A percentile compares a stretch with the other conserved stretches of the same genome.
Evolutionary conservation across 495 filamentous ascomycete species (phyloP).

Genomic region (Talaromyces borbonicus): DNA sequence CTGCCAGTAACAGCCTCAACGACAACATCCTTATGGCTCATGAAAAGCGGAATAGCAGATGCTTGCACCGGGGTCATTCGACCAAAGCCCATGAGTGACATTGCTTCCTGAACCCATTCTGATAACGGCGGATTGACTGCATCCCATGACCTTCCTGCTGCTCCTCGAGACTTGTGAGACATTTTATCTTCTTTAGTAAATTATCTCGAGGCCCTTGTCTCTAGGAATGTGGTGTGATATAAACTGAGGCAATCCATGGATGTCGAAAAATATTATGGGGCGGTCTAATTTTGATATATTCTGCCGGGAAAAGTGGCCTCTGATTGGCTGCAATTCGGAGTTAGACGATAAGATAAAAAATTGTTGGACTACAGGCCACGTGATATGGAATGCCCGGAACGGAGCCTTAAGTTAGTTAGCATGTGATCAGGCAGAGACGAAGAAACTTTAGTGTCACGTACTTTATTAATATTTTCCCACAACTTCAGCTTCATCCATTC

Average conservation of each 20-base stretch:
- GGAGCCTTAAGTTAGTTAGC: not conserved
- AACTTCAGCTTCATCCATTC: not conserved
- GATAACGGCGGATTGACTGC: constrained; percentile 68
- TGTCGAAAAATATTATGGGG: constrained; percentile 5
- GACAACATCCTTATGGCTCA: constrained; percentile 91
- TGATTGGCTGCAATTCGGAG: not conserved
- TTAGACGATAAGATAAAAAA: constrained; percentile 7
- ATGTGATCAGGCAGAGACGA: not conserved
- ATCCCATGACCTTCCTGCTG: constrained; percentile 60
- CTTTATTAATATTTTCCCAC: not conserved
- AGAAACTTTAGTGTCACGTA: no score
- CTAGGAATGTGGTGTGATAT: no score
- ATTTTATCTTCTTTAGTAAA: constrained; percentile 10
- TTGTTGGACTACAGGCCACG: not conserved
- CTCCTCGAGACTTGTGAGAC: constrained; percentile 26
- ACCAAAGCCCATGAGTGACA: constrained; percentile 72
- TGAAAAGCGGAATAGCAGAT: constrained; percentile 84
- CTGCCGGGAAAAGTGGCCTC: not conserved
- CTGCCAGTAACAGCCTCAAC: constrained; percentile 95
- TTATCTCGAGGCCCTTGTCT: not conserved
- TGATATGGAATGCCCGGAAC: constrained; percentile 7
- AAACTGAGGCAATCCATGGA: no score
- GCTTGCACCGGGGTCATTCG: constrained; percentile 92
- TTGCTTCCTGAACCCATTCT: constrained; percentile 81
- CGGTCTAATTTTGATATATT: constrained; percentile 1